These are phyloP conservation scores for Cyberlindnera maclurae DNA, from an alignment of 805 yeast genomes.

Conservation along the genomic window DNA sequence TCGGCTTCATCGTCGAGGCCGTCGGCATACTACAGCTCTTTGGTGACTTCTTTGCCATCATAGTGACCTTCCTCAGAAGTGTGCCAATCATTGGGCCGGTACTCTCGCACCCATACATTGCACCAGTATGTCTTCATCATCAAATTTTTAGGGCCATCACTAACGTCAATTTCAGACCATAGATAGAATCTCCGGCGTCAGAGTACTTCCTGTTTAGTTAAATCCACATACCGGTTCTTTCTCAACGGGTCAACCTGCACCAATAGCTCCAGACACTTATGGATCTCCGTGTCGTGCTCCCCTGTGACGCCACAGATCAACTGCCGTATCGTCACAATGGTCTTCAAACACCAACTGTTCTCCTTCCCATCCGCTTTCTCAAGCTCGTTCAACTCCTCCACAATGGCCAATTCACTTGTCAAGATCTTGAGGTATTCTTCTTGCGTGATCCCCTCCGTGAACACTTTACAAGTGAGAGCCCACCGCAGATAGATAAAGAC, in stretches of 20 bases:
- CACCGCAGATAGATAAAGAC: slow-evolving; percentile 87
- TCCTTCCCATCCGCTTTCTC: slow-evolving; percentile 66
- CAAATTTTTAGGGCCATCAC: too few relatives aligned
- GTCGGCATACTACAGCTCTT: slow-evolving; percentile 87
- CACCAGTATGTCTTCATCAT: slow-evolving; percentile 42
- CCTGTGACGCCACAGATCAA: slow-evolving; percentile 20
- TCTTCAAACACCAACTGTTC: slow-evolving; percentile 72
- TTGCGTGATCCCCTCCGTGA: slow-evolving; percentile 18
- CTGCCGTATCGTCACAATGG: slow-evolving; percentile 40
- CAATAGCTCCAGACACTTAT: slow-evolving; percentile 34
- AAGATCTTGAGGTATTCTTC: slow-evolving; percentile 34
- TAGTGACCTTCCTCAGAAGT: slow-evolving; percentile 79
- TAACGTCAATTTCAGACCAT: slow-evolving; percentile 30
- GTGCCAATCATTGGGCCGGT: slow-evolving; percentile 84
- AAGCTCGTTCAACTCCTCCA: slow-evolving; percentile 60
- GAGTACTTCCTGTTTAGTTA: slow-evolving; percentile 54
- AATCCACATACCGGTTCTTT: slow-evolving; percentile 46
- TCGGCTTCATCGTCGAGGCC: slow-evolving; percentile 80
- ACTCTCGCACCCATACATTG: slow-evolving; percentile 71
- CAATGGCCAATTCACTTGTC: slow-evolving; percentile 35
- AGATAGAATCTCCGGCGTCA: slow-evolving; percentile 52
- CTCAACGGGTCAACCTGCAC: slow-evolving; percentile 59
- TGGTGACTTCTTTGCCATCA: slow-evolving; percentile 86
- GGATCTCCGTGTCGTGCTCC: slow-evolving; percentile 24
- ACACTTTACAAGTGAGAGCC: slow-evolving; percentile 42